phyloP scores from a whole-genome alignment of 2,329 filamentous ascomycete genomes.

The Neoscytalidium dimidiatum region DNA sequence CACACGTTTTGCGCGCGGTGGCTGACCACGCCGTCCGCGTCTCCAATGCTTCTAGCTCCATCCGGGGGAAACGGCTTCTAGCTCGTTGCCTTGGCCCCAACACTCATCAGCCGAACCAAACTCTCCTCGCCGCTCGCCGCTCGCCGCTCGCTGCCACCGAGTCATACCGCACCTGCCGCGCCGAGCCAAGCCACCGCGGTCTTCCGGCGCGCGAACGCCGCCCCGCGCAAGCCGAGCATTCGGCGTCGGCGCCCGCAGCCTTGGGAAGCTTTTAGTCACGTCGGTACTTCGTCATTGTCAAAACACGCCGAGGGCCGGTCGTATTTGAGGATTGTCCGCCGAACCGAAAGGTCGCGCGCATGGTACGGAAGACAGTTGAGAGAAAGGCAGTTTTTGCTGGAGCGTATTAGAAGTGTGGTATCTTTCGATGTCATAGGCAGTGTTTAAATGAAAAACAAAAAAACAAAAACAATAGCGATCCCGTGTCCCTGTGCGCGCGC shows the following conservation, averaged over 20 bases:
- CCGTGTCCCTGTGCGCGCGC: too few species aligned
- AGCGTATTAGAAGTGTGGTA: constrained; percentile 5
- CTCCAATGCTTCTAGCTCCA: too few species aligned
- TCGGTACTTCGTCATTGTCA: neutral
- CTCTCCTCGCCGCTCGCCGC: too few species aligned
- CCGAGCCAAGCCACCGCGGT: constrained; percentile 3
- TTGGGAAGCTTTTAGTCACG: constrained; percentile 11
- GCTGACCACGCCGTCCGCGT: too few species aligned
- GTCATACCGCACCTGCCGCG: neutral
- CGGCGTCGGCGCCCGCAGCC: neutral
- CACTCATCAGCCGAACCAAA: too few species aligned
- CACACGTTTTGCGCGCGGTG: too few species aligned
- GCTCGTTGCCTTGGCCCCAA: too few species aligned
- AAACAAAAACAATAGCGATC: neutral
- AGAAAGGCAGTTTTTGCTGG: neutral
- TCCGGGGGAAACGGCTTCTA: too few species aligned
- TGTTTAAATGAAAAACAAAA: neutral
- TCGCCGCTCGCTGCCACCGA: neutral
- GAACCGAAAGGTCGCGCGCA: too few species aligned
- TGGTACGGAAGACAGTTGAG: too few species aligned
- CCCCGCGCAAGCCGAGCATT: neutral
- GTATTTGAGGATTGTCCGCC: too few species aligned
- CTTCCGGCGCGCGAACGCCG: neutral
- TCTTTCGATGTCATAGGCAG: constrained; percentile 3
- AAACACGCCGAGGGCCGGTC: too few species aligned